Evolutionary conservation across 768 basidiomycete genomes (phyloP).

Genomic region (Termitomyces sp.): DNA sequence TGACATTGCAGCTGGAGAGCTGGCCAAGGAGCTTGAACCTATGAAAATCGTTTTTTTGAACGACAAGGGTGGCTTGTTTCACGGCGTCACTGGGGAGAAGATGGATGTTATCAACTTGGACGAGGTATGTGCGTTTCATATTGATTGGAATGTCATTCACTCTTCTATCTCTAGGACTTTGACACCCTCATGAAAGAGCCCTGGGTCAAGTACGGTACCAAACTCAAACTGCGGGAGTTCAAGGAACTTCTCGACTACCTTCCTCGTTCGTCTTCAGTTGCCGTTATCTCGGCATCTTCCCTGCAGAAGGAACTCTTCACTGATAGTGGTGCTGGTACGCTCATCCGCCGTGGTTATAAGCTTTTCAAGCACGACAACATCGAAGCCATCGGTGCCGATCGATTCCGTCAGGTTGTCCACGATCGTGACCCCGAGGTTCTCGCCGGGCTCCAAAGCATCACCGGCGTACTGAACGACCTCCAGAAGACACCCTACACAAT

Average conservation of each 20-base stretch:
- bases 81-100: slow-evolving; percentile 96
- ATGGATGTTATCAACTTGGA: slow-evolving; percentile 95
- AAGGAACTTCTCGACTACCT: slow-evolving; percentile 98
- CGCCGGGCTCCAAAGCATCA: slow-evolving; percentile 76
- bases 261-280: slow-evolving; percentile 95
- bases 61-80: slow-evolving; percentile 97
- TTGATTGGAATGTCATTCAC: not conserved
- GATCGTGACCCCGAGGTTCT: slow-evolving; percentile 94
- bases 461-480: slow-evolving; percentile 78
- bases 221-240: slow-evolving; percentile 98
- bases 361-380: slow-evolving; percentile 85
- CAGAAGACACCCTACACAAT: slow-evolving; percentile 85
- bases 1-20: slow-evolving; percentile 96
- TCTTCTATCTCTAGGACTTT: slow-evolving; percentile 62
- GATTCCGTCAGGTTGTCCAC: slow-evolving; percentile 90
- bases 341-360: slow-evolving; percentile 97
- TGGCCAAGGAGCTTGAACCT: slow-evolving; percentile 96
- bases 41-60: slow-evolving; percentile 98
- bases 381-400: slow-evolving; percentile 84
- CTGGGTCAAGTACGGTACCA: slow-evolving; percentile 99
- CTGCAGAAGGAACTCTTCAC: slow-evolving; percentile 99
- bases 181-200: slow-evolving; percentile 94
- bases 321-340: slow-evolving; percentile 94
- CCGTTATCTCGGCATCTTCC: slow-evolving; percentile 89
- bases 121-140: slow-evolving; percentile 49